These are phyloP conservation scores for Corymbia calophylla DNA, from an alignment of 441 rosid species.

Conservation along the genomic window DNA sequence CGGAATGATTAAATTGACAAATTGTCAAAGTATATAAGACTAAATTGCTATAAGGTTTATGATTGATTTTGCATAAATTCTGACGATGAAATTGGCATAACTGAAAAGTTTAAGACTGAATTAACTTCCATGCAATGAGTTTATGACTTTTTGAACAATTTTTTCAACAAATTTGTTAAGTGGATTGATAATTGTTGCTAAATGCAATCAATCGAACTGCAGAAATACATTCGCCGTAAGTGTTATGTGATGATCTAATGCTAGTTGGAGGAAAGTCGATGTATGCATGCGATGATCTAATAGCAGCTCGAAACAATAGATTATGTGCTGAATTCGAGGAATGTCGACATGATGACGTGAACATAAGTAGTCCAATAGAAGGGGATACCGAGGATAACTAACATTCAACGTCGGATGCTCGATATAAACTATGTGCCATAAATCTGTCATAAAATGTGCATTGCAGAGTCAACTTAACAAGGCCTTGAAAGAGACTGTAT, in stretches of 20 bases:
- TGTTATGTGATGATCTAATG: neutral
- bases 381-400: neutral
- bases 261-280: neutral
- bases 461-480: neutral
- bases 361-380: neutral
- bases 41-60: too few species aligned
- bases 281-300: neutral
- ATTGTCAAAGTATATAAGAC: neutral
- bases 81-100: neutral
- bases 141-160: neutral
- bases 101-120: too few species aligned
- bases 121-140: accelerated
- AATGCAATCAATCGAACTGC: neutral
- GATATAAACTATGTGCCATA: neutral
- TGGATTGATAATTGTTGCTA: neutral
- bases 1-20: too few species aligned
- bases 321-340: neutral
- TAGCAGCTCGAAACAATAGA: neutral
- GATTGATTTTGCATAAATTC: neutral
- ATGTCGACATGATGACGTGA: neutral
- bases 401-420: neutral
- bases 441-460: neutral
- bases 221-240: neutral
- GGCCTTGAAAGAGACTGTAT: neutral
- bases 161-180: too few species aligned